phyloP scores from a whole-genome alignment of 805 yeast species.

The Myxozyma sirexii region DNA sequence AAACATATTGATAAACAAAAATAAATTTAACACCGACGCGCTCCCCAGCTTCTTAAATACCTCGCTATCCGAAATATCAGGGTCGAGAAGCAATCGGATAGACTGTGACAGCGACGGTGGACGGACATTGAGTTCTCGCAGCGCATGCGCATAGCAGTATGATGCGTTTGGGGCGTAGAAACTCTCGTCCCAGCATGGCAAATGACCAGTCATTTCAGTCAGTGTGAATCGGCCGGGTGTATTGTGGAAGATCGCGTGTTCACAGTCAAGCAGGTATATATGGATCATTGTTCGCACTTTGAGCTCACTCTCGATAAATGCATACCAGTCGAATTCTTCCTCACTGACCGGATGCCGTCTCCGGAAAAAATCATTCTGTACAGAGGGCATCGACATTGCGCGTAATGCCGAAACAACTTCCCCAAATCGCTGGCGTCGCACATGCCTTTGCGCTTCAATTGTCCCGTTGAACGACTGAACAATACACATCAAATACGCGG shows the following conservation, averaged over 20 bases:
- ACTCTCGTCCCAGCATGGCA: slow-evolving; percentile 9
- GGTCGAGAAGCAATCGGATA: not conserved
- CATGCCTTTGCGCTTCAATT: slow-evolving; percentile 6
- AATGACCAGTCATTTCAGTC: slow-evolving; percentile 7
- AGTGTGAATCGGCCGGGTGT: slow-evolving; percentile 6
- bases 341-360: not conserved
- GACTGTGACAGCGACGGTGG: slow-evolving; percentile 6
- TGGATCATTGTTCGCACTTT: not conserved
- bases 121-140: not conserved
- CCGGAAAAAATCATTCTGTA: not conserved
- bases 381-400: not conserved
- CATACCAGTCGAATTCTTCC: slow-evolving; percentile 3
- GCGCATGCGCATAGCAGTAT: not conserved
- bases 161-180: slow-evolving; percentile 11
- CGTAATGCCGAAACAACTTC: slow-evolving; percentile 8
- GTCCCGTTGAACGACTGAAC: slow-evolving; percentile 15
- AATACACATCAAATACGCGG: slow-evolving; percentile 6
- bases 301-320: slow-evolving; percentile 1
- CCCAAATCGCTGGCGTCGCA: slow-evolving; percentile 6
- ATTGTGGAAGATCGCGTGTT: slow-evolving; percentile 16
- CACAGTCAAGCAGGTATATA: slow-evolving; percentile 4
- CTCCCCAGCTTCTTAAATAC: not conserved
- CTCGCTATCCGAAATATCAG: not conserved
- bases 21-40: slow-evolving; percentile 1
- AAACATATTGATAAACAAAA: not conserved